Evolutionary conservation across 31 red algal species (phyloP).

Genomic region (Bonnemaisonia californica): DNA sequence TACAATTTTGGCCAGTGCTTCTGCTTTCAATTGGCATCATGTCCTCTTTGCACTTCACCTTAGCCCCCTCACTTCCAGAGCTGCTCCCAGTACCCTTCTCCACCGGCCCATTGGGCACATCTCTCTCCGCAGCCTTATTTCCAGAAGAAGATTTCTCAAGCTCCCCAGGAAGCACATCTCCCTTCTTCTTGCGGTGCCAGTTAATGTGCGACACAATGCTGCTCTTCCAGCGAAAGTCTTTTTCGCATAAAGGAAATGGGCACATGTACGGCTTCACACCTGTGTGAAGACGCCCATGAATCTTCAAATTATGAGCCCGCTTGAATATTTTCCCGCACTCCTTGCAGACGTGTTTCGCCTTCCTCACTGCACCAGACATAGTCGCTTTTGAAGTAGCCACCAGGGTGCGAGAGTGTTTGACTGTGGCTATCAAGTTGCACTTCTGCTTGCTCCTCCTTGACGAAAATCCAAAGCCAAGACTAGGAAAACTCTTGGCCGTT

Average conservation of each 20-base stretch:
- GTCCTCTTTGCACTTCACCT: no score
- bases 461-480: not conserved
- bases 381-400: no score
- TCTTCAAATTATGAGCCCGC: constrained; percentile 76
- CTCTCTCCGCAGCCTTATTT: not conserved
- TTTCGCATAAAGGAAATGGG: constrained; percentile 40
- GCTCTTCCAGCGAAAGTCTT: constrained; percentile 74
- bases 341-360: constrained; percentile 27
- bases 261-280: constrained; percentile 64
- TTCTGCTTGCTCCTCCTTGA: not conserved
- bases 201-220: constrained; percentile 70
- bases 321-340: constrained; percentile 59
- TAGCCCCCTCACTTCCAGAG: no score
- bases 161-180: constrained; percentile 35
- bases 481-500: not conserved
- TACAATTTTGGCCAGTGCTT: no score
- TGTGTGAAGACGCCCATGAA: constrained; percentile 69
- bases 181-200: constrained; percentile 52
- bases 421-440: not conserved
- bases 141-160: not conserved
- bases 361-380: not conserved
- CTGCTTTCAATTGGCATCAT: no score
- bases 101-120: not conserved
- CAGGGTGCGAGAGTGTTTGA: not conserved
- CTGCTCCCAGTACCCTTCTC: no score